These are phyloP conservation scores for Clausena lansium DNA, from an alignment of 345 rosid genomes.

Conservation along the genomic window DNA sequence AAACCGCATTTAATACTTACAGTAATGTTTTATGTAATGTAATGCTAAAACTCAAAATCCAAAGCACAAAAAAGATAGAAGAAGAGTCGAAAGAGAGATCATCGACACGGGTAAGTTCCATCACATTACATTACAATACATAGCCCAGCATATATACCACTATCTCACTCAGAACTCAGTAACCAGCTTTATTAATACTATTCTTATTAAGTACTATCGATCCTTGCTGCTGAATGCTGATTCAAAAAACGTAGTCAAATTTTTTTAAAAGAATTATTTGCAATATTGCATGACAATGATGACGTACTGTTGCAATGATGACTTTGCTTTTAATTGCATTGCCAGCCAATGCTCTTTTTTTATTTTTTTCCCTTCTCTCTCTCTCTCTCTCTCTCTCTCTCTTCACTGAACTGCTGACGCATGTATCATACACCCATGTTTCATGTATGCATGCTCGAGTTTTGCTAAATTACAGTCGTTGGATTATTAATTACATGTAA, in stretches of 20 bases:
- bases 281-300: constrained; percentile 50
- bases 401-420: background rate
- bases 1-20: constrained; percentile 27
- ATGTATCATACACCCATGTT: background rate
- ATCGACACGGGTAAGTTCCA: background rate
- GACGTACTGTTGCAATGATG: constrained; percentile 58
- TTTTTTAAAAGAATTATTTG: background rate
- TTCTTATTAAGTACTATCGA: too few relatives aligned
- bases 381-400: constrained; percentile 3
- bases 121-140: background rate
- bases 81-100: background rate
- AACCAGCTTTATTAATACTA: background rate
- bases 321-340: constrained; percentile 27
- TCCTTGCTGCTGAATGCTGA: too few relatives aligned
- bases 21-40: background rate
- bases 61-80: constrained; percentile 10
- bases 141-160: background rate
- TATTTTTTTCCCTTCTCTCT: background rate
- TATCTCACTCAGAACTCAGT: background rate
- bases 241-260: too few relatives aligned
- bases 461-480: background rate
- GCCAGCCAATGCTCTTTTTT: constrained; percentile 10
- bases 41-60: constrained; percentile 26
- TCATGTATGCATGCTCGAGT: background rate
- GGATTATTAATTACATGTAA: background rate